A percentile compares a stretch with the other conserved stretches of the same genome.
Evolutionary conservation across 208 protist species (phyloP).

Genomic region (Acanthamoeba healyi): DNA sequence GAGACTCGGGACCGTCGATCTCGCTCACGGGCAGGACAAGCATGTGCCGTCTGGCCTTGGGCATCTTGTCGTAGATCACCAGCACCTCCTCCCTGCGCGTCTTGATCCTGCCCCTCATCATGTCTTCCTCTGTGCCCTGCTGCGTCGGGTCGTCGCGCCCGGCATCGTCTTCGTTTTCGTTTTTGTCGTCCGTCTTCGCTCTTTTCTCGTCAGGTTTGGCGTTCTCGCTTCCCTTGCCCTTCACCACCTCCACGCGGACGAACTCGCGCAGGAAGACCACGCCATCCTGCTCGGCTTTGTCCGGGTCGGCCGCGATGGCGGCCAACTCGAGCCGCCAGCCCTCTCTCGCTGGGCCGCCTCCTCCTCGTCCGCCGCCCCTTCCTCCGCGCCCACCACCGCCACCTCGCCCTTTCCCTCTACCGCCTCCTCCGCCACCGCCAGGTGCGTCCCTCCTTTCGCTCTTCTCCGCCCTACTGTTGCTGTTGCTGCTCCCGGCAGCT

Average conservation of each 20-base stretch:
- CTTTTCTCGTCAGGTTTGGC: no score
- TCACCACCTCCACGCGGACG: background rate
- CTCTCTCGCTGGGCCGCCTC: background rate
- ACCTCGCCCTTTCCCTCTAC: background rate
- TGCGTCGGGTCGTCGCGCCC: background rate
- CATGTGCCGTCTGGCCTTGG: constrained; percentile 26
- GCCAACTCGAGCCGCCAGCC: background rate
- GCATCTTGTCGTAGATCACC: constrained; percentile 53
- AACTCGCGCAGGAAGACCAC: constrained; percentile 7
- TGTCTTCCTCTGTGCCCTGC: background rate
- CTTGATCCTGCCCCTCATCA: background rate
- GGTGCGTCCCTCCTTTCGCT: no score
- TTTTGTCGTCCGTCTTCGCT: no score
- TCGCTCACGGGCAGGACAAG: background rate
- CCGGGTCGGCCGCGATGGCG: background rate
- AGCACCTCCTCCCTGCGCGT: background rate
- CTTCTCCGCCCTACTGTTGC: no score
- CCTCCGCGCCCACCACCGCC: background rate
- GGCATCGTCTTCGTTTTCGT: no score
- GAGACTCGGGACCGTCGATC: background rate
- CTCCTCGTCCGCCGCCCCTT: background rate
- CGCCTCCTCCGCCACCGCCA: background rate
- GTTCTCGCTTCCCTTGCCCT: background rate
- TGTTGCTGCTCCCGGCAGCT: no score
- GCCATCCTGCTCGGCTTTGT: background rate